phyloP scores from a whole-genome alignment of 2,329 filamentous ascomycete genomes.

The Didymella segeticola region DNA sequence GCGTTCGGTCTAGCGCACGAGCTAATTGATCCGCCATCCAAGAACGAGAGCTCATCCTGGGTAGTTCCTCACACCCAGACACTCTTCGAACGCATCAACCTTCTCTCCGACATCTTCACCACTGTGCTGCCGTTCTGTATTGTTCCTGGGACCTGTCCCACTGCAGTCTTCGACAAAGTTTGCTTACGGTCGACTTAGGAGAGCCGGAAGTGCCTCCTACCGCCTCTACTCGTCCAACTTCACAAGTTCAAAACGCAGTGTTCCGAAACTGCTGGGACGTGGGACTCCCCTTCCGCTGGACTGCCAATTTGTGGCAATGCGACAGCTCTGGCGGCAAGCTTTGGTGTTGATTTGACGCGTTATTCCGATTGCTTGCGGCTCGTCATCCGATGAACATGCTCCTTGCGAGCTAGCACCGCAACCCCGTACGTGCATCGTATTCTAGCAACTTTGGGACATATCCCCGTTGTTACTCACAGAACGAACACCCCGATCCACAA shows the following conservation, averaged over 20 bases:
- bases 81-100: neutral
- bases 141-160: neutral
- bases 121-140: neutral
- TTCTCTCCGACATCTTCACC: neutral
- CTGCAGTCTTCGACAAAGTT: neutral
- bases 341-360: neutral
- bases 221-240: slow-evolving; percentile 1
- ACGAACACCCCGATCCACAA: neutral
- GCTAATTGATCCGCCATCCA: slow-evolving; percentile 1
- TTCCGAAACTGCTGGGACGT: neutral
- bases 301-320: slow-evolving; percentile 3
- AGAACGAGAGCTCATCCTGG: neutral
- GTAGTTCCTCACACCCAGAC: neutral
- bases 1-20: slow-evolving; percentile 3
- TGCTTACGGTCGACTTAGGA: neutral
- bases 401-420: slow-evolving; percentile 1
- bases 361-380: slow-evolving; percentile 2
- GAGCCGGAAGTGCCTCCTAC: slow-evolving; percentile 7
- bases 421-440: neutral
- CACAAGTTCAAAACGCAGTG: neutral
- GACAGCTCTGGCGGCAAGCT: neutral
- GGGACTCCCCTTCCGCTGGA: neutral
- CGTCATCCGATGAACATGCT: neutral
- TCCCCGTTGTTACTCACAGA: neutral
- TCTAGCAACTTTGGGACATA: neutral